Conservation (phyloP, 768 basidiomycete species). For the Lactifluus volemus region DNA sequence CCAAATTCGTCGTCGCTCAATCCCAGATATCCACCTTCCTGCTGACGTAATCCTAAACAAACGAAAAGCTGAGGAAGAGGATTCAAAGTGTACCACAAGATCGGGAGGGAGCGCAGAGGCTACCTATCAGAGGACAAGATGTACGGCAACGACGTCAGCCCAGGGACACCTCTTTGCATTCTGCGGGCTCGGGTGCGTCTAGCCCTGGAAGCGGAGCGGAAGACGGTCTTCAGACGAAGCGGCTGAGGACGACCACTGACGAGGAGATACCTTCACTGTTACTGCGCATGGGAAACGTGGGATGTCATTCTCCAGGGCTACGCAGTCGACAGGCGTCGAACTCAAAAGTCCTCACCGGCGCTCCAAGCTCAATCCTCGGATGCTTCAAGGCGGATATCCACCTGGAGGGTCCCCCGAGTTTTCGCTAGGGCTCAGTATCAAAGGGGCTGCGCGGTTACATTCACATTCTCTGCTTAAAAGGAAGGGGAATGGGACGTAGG, state of each 20-base stretch:
- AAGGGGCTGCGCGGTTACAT: constrained; percentile 15
- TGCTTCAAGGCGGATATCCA: neutral
- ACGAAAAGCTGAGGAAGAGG: neutral
- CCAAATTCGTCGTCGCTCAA: too few relatives aligned
- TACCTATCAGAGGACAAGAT: constrained; percentile 15
- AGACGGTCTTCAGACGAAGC: neutral
- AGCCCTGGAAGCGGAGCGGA: neutral
- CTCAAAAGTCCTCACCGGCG: neutral
- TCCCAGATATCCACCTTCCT: too few relatives aligned
- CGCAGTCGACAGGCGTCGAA: neutral
- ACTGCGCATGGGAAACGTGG: constrained; percentile 4
- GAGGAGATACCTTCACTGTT: too few relatives aligned
- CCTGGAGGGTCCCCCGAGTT: neutral
- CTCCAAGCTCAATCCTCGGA: neutral
- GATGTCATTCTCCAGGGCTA: neutral
- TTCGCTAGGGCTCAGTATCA: constrained; percentile 11
- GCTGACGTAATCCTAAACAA: neutral
- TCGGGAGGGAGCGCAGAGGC: neutral
- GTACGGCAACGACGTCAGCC: constrained; percentile 4
- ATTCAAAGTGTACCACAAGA: neutral
- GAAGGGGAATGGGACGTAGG: constrained; percentile 7
- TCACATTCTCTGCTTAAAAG: constrained; percentile 13
- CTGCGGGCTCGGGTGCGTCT: neutral
- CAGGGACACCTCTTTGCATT: neutral
- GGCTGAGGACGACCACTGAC: constrained; percentile 3